Base-by-base conservation (phyloP, 768 basidiomycete species). In the Rickenella mellea region DNA sequence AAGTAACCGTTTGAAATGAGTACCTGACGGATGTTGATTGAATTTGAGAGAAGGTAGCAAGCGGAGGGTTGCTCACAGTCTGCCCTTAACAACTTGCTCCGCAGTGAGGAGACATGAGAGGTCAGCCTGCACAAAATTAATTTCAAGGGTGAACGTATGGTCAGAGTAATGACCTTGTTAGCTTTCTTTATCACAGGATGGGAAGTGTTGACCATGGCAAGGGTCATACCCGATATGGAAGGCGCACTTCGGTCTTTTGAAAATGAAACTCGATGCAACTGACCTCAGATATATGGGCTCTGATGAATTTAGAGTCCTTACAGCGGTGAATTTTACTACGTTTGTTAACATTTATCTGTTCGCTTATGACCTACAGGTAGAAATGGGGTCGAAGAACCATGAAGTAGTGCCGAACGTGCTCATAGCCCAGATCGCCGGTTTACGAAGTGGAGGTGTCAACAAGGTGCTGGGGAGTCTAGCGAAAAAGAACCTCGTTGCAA, bases 361-460 rank as follows among this genome's bases (percentile, higher is more conserved):
- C 4, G 19, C 19, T 11, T 22, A 17, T 36, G 33, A 36, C 33
- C 4, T 17, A 10, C 53, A 97, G 93, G 88, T 88, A 27, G 96
- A 99, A 67, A 90, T 94, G 73, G 96, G 94, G 15, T 92, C 88
- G 4, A 96, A 96, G 68, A 98, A 98, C 58, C 96, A 99, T 55
- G 87, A 98, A 62, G 74, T 96, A 27, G 93, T 99, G 11, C 96
- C 96, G 2, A 80, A 85, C 6, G 62, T 75, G 0, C 76, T 98
- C 50, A 88, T 98, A 48, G 81, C 84, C 4, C 90, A 94, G 60
- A 84, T 98, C 31, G 92, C 92, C 3, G 87, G 89, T n/a, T 67
- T 97, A 32, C 72, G 91, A 27, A 83, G 81, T 45, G 96, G 96
- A 35, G 91, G 92, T 4, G 85, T 94, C 36, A 94, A 92, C 68